These are phyloP conservation scores for Passalora sequoiae DNA, from an alignment of 2,329 filamentous ascomycete species.

Conservation along the genomic window DNA sequence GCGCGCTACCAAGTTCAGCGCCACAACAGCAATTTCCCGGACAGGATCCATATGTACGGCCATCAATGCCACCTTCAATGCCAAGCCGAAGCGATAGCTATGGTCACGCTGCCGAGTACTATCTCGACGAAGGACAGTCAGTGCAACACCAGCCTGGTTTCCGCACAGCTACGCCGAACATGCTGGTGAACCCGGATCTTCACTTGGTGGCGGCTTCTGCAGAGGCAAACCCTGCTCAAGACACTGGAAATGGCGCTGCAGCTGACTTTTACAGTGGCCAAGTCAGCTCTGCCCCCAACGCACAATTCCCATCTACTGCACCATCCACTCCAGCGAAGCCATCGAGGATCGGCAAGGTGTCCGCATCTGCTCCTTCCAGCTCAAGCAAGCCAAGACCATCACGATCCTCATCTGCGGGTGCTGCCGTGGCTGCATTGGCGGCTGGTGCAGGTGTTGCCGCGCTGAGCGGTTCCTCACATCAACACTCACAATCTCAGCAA, in stretches of 20 bases:
- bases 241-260: conserved; percentile 57
- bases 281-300: conserved; percentile 15
- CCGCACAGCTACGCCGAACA: conserved; percentile 48
- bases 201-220: conserved; percentile 53
- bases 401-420: conserved; percentile 33
- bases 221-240: conserved; percentile 50
- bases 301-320: conserved; percentile 5
- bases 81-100: conserved; percentile 37
- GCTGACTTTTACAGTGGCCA: conserved; percentile 50
- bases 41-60: conserved; percentile 47
- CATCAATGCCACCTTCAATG: conserved; percentile 31
- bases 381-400: conserved; percentile 24
- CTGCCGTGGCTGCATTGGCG: conserved; percentile 33
- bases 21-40: conserved; percentile 51
- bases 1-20: conserved; percentile 26
- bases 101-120: conserved; percentile 58
- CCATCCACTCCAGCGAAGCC: conserved; percentile 32
- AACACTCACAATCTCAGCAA: conserved; percentile 12
- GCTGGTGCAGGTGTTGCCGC: conserved; percentile 43
- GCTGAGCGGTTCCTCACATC: conserved; percentile 24
- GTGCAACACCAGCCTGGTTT: conserved; percentile 57
- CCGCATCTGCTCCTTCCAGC: conserved; percentile 25
- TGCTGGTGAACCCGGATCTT: conserved; percentile 49
- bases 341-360: conserved; percentile 14
- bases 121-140: conserved; percentile 58